Conservation (phyloP, 2,329 filamentous ascomycete species). For the Penicillium sp. region DNA sequence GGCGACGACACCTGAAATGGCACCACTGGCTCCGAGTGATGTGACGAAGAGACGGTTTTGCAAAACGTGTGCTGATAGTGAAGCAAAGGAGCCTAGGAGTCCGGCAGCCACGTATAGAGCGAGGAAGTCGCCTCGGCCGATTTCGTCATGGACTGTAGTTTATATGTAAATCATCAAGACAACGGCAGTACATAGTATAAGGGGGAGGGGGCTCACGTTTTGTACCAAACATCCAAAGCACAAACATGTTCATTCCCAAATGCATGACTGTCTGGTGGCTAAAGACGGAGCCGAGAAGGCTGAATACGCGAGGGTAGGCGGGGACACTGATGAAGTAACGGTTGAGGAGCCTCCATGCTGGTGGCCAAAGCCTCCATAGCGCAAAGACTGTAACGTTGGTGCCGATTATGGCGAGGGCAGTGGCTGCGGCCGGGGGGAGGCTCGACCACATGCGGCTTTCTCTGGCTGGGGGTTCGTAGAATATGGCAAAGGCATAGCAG, state of each 20-base stretch:
- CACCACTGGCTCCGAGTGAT: conserved; percentile 58
- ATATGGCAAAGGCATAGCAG: conserved; percentile 52
- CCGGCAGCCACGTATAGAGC: conserved; percentile 57
- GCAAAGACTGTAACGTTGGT: conserved; percentile 56
- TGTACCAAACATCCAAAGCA: conserved; percentile 60
- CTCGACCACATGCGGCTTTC: conserved; percentile 56
- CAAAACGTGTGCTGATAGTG: conserved; percentile 52
- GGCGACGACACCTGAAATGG: conserved; percentile 55
- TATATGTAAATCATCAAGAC: too few species aligned
- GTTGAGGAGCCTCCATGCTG: conserved; percentile 61
- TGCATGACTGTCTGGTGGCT: conserved; percentile 61
- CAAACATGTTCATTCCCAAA: conserved; percentile 58
- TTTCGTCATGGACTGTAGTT: conserved; percentile 56
- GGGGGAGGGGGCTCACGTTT: conserved; percentile 41
- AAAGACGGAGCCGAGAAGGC: conserved; percentile 60
- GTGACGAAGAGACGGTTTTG: conserved; percentile 49
- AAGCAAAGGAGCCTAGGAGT: conserved; percentile 52
- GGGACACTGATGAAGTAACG: conserved; percentile 60
- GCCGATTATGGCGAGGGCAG: conserved; percentile 56
- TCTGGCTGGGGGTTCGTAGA: conserved; percentile 54
- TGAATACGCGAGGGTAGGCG: conserved; percentile 57
- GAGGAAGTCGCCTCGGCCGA: conserved; percentile 61
- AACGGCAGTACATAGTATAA: not conserved
- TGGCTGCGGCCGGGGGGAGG: conserved; percentile 56
- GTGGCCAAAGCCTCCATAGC: conserved; percentile 56